Conservation (phyloP, 2,329 filamentous ascomycete genomes). For the Gyromitra esculenta region DNA sequence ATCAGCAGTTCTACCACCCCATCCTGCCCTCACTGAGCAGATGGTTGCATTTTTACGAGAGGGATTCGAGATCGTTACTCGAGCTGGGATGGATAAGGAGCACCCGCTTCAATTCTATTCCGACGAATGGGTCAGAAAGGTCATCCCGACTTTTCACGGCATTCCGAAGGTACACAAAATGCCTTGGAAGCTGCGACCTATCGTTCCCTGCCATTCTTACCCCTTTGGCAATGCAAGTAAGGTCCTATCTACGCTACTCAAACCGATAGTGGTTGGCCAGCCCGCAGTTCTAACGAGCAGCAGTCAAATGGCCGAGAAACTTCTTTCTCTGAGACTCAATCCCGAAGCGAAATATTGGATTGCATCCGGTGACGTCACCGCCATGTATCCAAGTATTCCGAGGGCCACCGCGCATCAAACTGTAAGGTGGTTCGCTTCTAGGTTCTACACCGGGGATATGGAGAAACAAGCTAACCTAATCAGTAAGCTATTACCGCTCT, state of each 20-base stretch:
- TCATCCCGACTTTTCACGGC: conserved; percentile 1
- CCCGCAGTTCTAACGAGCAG: too few relatives aligned
- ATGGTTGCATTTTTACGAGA: background rate
- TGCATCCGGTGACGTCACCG: background rate
- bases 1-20: too few relatives aligned
- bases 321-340: background rate
- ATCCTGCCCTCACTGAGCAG: background rate
- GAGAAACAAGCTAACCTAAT: background rate
- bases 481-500: background rate
- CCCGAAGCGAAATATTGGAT: background rate
- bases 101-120: too few relatives aligned
- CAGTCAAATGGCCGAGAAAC: background rate
- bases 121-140: background rate
- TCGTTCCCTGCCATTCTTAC: background rate
- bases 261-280: background rate
- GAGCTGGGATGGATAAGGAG: too few relatives aligned
- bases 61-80: too few relatives aligned
- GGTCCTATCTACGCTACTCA: background rate
- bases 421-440: background rate
- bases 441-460: too few relatives aligned
- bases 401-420: conserved; percentile 14
- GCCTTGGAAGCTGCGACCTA: background rate
- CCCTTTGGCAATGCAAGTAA: conserved; percentile 1
- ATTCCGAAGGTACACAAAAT: background rate
- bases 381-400: conserved; percentile 15